Evolutionary conservation across 805 yeast species (phyloP).

Genomic region (Spathaspora sp.): DNA sequence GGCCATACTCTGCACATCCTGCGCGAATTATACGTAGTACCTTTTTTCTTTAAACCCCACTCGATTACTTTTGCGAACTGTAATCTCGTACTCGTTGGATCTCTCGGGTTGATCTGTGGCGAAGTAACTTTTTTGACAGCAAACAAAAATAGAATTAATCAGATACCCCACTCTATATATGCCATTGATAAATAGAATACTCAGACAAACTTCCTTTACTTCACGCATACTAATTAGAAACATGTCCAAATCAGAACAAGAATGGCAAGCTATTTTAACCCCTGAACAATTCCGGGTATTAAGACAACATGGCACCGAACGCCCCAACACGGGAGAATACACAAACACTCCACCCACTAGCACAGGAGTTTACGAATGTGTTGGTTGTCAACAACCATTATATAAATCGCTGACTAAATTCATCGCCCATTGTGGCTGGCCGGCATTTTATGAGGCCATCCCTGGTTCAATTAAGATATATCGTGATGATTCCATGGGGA

Average conservation of each 20-base stretch:
- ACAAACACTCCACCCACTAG: slow-evolving; percentile 45
- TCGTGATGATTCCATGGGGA: slow-evolving; percentile 66
- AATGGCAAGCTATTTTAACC: slow-evolving; percentile 77
- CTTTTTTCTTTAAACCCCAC: too few relatives aligned
- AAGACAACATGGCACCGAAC: slow-evolving; percentile 70
- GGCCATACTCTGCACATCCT: too few relatives aligned
- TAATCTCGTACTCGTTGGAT: too few relatives aligned
- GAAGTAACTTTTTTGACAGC: too few relatives aligned
- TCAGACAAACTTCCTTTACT: background rate
- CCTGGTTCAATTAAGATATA: slow-evolving; percentile 70
- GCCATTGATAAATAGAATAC: background rate
- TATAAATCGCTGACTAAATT: slow-evolving; percentile 81
- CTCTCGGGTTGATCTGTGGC: too few relatives aligned
- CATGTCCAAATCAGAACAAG: slow-evolving; percentile 43
- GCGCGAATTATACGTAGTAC: too few relatives aligned
- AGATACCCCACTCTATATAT: too few relatives aligned
- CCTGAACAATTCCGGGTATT: slow-evolving; percentile 79
- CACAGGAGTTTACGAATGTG: slow-evolving; percentile 75
- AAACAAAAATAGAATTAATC: too few relatives aligned
- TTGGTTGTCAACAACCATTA: slow-evolving; percentile 77
- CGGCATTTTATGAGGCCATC: slow-evolving; percentile 87
- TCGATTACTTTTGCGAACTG: too few relatives aligned
- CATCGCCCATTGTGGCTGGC: slow-evolving; percentile 96
- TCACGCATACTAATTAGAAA: background rate
- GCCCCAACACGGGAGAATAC: slow-evolving; percentile 64